Base-by-base conservation (phyloP, 345 rosid species). In the Boechera retrofracta region DNA sequence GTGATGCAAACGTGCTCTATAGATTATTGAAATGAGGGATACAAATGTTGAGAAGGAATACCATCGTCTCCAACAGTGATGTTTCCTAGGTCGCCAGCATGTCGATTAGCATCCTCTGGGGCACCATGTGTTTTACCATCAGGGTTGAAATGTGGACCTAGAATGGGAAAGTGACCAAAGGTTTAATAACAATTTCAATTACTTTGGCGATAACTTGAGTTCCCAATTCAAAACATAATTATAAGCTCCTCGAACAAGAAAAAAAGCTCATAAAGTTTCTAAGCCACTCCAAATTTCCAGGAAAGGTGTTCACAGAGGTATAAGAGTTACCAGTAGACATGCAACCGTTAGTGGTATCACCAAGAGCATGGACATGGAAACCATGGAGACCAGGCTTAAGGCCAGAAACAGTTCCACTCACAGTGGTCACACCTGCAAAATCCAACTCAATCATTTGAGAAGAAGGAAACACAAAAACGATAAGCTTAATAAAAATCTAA, bases 301-400 rank as follows among this genome's bases (percentile, higher is more conserved):
- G 3, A 48, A 54, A 45, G 13, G 3, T 32, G 16, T 42, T 13
- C 0, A 64, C 1, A 28, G 71, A 73, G 72, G 65, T 28, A 21
- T 9, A 35, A 2, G 16, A 44, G 10, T 36, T 91, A 95, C 98
- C 98, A 63, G 98, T 95, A 38, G 99, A 95, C 96, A 95, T 89
- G 92, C 98, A 95, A 63, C 99, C 99, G 67, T 95, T 93, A 32
- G 98, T 92, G 52, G 98, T 93, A 80, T 95, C 99, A 64, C 99
- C 98, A 35, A 95, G 93, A 64, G 99, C 90, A 75, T 95, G 98
- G 71, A 95, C 96, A 78, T 93, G 98, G 87, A 95, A 93, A 31
- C 98, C 98, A 56, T 91, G 98, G 33, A 77, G 96, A 28, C 99
- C 99, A 64, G 98, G 97, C 84, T 86, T 91, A 47, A 95, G 94